These are phyloP conservation scores for Coemansia sp. DNA, from an alignment of 371 early-diverging fungal species.

Conservation along the genomic window DNA sequence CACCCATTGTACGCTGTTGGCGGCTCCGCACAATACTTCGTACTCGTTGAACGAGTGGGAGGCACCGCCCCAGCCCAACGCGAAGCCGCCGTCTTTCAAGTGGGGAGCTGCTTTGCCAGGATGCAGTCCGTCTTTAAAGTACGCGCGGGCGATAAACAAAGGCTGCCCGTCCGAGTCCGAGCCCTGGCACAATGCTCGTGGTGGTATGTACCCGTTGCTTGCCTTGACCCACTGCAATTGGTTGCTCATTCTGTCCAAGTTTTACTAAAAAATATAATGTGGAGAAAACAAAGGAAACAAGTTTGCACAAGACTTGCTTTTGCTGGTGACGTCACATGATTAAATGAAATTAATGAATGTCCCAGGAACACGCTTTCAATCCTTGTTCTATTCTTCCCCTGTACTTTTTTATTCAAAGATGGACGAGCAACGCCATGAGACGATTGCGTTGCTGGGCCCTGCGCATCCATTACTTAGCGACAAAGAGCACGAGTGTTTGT, in stretches of 20 bases:
- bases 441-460: background rate
- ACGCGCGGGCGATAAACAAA: constrained; percentile 56
- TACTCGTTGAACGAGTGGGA: constrained; percentile 53
- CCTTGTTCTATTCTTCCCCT: background rate
- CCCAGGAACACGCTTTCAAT: background rate
- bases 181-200: constrained; percentile 55
- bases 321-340: background rate
- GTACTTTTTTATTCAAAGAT: background rate
- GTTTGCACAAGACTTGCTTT: too few species aligned
- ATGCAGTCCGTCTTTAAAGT: constrained; percentile 55
- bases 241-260: constrained; percentile 3
- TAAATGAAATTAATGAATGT: background rate
- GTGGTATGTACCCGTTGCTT: constrained; percentile 51
- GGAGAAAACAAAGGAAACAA: too few species aligned
- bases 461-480: background rate
- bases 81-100: constrained; percentile 52
- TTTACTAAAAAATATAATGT: background rate
- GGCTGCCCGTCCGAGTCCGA: constrained; percentile 55
- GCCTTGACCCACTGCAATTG: constrained; percentile 52
- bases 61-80: constrained; percentile 53
- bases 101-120: constrained; percentile 57
- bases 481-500: constrained; percentile 21
- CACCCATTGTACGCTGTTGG: constrained; percentile 54
- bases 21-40: constrained; percentile 57
- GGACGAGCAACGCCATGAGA: background rate